Evolutionary conservation across 306 rosid genomes (phyloP), one percentile per base, ranked within the genome.

Genomic region (Trifolium subterraneum): DNA sequence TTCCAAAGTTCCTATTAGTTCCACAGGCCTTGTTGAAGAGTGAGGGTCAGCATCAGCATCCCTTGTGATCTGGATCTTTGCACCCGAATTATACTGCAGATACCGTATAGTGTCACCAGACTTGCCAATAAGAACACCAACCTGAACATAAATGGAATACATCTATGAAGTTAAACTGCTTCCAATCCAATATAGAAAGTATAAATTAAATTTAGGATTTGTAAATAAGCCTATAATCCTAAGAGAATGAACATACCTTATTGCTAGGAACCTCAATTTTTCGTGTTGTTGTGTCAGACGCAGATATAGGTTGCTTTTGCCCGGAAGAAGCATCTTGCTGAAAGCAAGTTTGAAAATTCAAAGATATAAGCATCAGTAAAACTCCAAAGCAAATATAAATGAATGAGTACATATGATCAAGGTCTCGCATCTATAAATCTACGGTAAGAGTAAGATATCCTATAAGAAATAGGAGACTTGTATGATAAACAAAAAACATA

Each of bases 91-190:
- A 86, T 82, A 88, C 81, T 95, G 99, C 76, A 95, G 81, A 79
- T 83, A 92, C 64, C 91, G 76, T 75, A 95, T 92, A 6, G 99
- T 95, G 76, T 95, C 99, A 61, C 99, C 99, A 23, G 99, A 89
- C 87, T 95, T 95, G 56, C 99, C 99, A 83, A 95, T 95, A 42
- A 95, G 96, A 82, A 92, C 99, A 47, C 99, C 99, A 73, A 95
- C 99, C 99, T 95, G 88, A 77, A 81, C 67, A 79, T 29, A 47
- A 68, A 35, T 27, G 50, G 15, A 64, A 74, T 45, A 59, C 22
- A 75, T 65, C 12, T 3, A 29, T 14, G 11, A 72, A 44, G 73
- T 22, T 71, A 73, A 33, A 65, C 27, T 69, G 47, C 10, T 61
- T 9, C 31, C 29, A 4, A 29, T 42, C 51, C 25, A 31, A 59